Conservation (phyloP, 176 grass and related monocot species). For the Oryza meridionalis region DNA sequence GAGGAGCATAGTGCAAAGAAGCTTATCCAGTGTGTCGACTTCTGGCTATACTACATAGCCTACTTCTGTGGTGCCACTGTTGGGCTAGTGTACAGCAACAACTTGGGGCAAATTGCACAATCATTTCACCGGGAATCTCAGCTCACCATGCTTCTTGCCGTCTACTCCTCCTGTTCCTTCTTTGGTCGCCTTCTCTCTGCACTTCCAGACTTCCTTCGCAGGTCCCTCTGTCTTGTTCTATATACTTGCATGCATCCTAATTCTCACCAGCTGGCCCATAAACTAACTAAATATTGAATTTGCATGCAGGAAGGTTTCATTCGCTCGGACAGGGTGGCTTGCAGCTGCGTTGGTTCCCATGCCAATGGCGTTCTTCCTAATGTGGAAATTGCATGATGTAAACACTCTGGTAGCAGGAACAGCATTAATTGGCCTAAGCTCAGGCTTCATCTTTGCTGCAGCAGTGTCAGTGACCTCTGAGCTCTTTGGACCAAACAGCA, state of each 20-base stretch:
- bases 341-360: conserved; percentile 62
- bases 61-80: conserved; percentile 92
- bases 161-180: conserved; percentile 93
- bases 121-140: conserved; percentile 64
- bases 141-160: conserved; percentile 68
- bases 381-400: conserved; percentile 53
- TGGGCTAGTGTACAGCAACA: conserved; percentile 91
- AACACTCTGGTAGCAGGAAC: conserved; percentile 64
- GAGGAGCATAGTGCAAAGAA: conserved; percentile 76
- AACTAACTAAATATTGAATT: conserved; percentile 27
- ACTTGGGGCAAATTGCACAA: conserved; percentile 90
- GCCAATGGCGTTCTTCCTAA: conserved; percentile 77
- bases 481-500: conserved; percentile 79
- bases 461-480: conserved; percentile 90
- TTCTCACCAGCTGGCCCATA: background rate
- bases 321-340: conserved; percentile 87
- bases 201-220: conserved; percentile 70
- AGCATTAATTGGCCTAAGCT: conserved; percentile 71
- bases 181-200: conserved; percentile 86
- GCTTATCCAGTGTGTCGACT: conserved; percentile 70
- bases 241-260: background rate
- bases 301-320: conserved; percentile 65
- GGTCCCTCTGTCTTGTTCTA: conserved; percentile 38
- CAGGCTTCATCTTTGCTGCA: conserved; percentile 85
- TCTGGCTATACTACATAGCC: conserved; percentile 87